A percentile compares a stretch with the other conserved stretches of the same genome.
phyloP scores from a whole-genome alignment of 129 eudicot genomes.

The Pseudognaphalium luteoalbum region DNA sequence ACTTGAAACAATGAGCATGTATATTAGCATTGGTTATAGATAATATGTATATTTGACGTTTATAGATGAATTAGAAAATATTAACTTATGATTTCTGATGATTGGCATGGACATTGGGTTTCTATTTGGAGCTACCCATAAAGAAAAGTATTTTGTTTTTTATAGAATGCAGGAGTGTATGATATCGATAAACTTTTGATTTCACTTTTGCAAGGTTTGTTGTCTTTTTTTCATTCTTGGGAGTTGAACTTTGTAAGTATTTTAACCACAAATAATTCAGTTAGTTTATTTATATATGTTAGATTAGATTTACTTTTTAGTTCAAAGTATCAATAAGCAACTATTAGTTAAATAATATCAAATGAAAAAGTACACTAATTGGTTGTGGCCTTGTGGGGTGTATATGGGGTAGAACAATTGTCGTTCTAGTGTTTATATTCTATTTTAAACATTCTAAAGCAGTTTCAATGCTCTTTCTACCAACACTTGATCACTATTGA shows the following conservation, averaged over 20 bases:
- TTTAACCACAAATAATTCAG: no score
- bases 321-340: slow-evolving; percentile 3
- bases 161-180: background rate
- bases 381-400: slow-evolving; percentile 7
- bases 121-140: slow-evolving; percentile 24
- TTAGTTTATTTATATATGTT: background rate
- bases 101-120: slow-evolving; percentile 23
- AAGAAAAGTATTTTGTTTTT: slow-evolving; percentile 17
- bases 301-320: slow-evolving; percentile 8
- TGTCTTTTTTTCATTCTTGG: background rate
- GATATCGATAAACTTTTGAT: slow-evolving; percentile 20
- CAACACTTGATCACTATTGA: background rate
- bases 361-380: slow-evolving; percentile 9
- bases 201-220: slow-evolving; percentile 19
- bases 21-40: no score
- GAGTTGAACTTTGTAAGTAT: background rate
- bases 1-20: no score
- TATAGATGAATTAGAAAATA: no score
- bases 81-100: slow-evolving; percentile 12
- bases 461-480: background rate
- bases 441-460: slow-evolving; percentile 1
- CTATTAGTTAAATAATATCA: background rate
- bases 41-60: no score
- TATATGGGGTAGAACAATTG: background rate
- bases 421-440: slow-evolving; percentile 13